phyloP scores from a whole-genome alignment of 805 yeast genomes.

The Kregervanrija delftensis region DNA sequence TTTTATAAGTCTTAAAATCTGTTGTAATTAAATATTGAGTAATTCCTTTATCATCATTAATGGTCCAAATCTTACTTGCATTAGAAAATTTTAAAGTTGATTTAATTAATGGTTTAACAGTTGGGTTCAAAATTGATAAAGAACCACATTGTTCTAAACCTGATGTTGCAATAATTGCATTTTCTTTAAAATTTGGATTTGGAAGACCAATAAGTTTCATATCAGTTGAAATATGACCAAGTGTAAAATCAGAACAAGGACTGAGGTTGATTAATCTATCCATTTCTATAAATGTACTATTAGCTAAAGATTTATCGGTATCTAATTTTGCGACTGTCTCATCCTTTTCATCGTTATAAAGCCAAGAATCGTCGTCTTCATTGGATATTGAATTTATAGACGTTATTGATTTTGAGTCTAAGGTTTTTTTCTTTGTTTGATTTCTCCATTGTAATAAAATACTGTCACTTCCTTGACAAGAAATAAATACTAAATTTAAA shows the following conservation, averaged over 20 bases:
- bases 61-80: constrained; percentile 71
- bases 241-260: constrained; percentile 61
- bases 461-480: constrained; percentile 55
- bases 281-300: constrained; percentile 34
- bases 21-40: constrained; percentile 65
- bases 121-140: constrained; percentile 57
- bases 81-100: constrained; percentile 67
- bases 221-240: constrained; percentile 55
- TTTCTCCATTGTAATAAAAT: constrained; percentile 37
- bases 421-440: constrained; percentile 16
- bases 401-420: constrained; percentile 5
- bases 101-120: constrained; percentile 60
- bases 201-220: constrained; percentile 51
- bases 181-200: constrained; percentile 62
- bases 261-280: constrained; percentile 63
- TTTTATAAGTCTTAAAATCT: constrained; percentile 53
- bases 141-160: constrained; percentile 55
- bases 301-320: constrained; percentile 10
- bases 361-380: constrained; percentile 42
- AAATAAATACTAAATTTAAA: constrained; percentile 45
- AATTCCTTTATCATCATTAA: constrained; percentile 31
- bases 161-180: constrained; percentile 61
- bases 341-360: constrained; percentile 30
- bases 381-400: constrained; percentile 8
- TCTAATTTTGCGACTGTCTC: constrained; percentile 4